Percentiles rank a stretch among this genome's conserved stretches.
Evolutionary conservation across 495 filamentous ascomycete genomes (phyloP).

Genomic region (Pyrenula massariospora): DNA sequence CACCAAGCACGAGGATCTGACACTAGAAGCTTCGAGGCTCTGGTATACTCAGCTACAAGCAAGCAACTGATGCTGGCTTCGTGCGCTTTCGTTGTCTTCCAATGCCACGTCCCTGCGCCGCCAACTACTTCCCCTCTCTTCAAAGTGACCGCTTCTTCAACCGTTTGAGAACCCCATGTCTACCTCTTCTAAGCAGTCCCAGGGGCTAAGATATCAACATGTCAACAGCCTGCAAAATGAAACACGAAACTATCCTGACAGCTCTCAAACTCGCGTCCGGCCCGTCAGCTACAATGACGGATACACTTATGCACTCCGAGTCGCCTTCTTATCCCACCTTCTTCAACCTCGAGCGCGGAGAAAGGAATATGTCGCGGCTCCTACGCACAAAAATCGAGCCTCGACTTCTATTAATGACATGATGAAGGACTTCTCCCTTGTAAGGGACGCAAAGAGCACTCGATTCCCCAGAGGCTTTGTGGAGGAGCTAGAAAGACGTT

Average conservation of each 20-base stretch:
- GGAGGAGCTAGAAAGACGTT: slow-evolving; percentile 53
- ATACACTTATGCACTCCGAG: slow-evolving; percentile 79
- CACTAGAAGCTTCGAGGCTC: too few species aligned
- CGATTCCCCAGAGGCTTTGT: slow-evolving; percentile 73
- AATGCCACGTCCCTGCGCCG: background rate
- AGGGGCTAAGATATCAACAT: slow-evolving; percentile 38
- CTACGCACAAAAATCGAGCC: slow-evolving; percentile 49
- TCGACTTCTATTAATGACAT: slow-evolving; percentile 63
- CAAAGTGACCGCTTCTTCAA: background rate
- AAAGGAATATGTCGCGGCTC: slow-evolving; percentile 64
- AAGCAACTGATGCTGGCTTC: too few species aligned
- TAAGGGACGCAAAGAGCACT: slow-evolving; percentile 64
- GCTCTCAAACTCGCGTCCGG: slow-evolving; percentile 37
- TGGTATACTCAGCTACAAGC: too few species aligned
- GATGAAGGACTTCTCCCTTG: slow-evolving; percentile 62
- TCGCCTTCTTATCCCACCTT: slow-evolving; percentile 86
- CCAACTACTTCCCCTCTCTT: background rate
- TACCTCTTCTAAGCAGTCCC: slow-evolving; percentile 40
- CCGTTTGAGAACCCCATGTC: slow-evolving; percentile 26
- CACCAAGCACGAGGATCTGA: too few species aligned
- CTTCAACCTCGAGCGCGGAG: slow-evolving; percentile 82
- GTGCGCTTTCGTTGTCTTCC: slow-evolving; percentile 2
- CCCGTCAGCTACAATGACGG: slow-evolving; percentile 56
- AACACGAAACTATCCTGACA: slow-evolving; percentile 30
- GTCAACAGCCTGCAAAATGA: slow-evolving; percentile 46